These are phyloP conservation scores for Ophiostoma sp. DNA, from an alignment of 2,329 filamentous ascomycete species.

Conservation along the genomic window DNA sequence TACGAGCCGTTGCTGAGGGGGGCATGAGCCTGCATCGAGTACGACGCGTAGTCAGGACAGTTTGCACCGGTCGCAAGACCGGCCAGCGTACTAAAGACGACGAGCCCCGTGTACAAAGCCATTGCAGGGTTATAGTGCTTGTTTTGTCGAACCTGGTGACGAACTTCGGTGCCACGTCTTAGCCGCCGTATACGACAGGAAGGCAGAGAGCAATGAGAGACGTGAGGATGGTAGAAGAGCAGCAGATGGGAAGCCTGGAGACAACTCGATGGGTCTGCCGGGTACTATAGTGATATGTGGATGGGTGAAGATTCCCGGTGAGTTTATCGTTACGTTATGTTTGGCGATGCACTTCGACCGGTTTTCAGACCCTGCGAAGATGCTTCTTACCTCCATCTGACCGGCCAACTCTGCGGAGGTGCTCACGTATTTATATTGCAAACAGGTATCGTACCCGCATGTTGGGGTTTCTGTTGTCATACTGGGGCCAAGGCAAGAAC, in stretches of 20 bases:
- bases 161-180: too few relatives aligned
- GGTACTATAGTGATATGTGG: not conserved
- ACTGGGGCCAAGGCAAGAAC: not conserved
- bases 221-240: not conserved
- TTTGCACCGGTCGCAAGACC: conserved; percentile 9
- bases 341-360: not conserved
- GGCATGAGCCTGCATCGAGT: conserved; percentile 54
- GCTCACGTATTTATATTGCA: not conserved
- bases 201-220: not conserved
- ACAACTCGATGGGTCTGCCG: not conserved
- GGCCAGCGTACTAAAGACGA: conserved; percentile 16
- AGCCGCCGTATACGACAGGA: too few relatives aligned
- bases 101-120: not conserved
- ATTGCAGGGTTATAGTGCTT: not conserved
- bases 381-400: not conserved
- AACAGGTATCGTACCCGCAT: not conserved
- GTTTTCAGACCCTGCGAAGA: not conserved
- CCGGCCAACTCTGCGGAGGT: not conserved
- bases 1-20: conserved; percentile 74
- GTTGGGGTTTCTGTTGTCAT: not conserved
- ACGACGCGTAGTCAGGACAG: conserved; percentile 62
- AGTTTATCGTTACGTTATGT: not conserved
- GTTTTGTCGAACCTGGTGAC: too few relatives aligned
- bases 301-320: too few relatives aligned
- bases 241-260: too few relatives aligned